Base-by-base conservation (phyloP, 805 yeast species). In the Lipomyces lipofer region DNA sequence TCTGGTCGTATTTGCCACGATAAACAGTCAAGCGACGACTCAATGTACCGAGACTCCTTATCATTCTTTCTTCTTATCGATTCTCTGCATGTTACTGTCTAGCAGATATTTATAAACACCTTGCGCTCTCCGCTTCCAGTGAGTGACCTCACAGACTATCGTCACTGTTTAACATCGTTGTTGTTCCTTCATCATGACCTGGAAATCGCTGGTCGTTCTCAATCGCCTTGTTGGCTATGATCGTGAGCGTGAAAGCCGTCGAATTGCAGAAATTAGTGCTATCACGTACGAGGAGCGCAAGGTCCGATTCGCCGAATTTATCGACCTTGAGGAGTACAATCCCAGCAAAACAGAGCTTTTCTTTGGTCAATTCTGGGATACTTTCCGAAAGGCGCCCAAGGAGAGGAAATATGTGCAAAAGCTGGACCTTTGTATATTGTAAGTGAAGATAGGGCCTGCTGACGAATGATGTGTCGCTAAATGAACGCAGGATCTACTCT, bases 361-460 rank as follows among this genome's bases (percentile, higher is more conserved):
- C 12, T 28, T 42, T 22, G 60, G 60, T 13, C 58, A 48, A 44
- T 47, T 47, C 21, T 58, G 62, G 62, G 62, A 58, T 51, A 51
- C 62, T 9, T 49, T 55, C 49, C 39, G 45, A 7, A 47, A 45
- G 19, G 51, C 62, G 9, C 54, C 58, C 21, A 47, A 25, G 32
- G 45, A 56, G 54, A 45, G 60, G 2, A 44, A 27, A n/a, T 57
- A 55, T 40, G 43, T 58, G 51, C 52, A 51, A 43, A 58, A 55
- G 46, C 54, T 58, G 13, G 62, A 58, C 36, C 38, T 55, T 13
- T 39, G 33, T 22, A 53, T 58, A 22, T n/a, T 57, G 43, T 52
- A 28, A 40, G 36, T 30, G 10, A 13, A 4, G 27, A 5, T n/a
- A 17, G 9, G 5, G 7, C 22, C 7, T 9, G 9, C 4, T 43